These are phyloP conservation scores for Hanseniaspora occidentalis DNA, from an alignment of 805 yeast genomes.

Conservation along the genomic window DNA sequence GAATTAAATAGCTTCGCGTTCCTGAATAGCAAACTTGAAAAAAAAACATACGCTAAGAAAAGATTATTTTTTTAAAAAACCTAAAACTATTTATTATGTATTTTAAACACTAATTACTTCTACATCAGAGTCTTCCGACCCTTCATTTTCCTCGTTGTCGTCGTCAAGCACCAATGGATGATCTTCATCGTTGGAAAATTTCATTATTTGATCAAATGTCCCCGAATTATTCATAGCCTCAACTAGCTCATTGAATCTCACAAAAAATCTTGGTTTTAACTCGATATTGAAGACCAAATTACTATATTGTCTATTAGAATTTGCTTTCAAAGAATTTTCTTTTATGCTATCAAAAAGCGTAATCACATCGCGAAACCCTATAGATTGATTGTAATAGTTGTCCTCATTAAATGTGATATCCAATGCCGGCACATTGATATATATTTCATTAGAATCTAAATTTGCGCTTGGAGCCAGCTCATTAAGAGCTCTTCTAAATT, in stretches of 20 bases:
- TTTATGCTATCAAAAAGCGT: constrained; percentile 20
- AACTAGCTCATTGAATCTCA: constrained; percentile 23
- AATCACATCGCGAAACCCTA: constrained; percentile 20
- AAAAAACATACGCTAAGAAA: background rate
- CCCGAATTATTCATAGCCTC: constrained; percentile 24
- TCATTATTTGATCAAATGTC: constrained; percentile 18
- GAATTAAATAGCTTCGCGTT: background rate
- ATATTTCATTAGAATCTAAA: constrained; percentile 14
- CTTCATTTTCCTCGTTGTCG: constrained; percentile 2
- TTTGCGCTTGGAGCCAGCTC: background rate
- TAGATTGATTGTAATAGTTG: constrained; percentile 21
- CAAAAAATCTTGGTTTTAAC: constrained; percentile 21
- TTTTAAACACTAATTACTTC: constrained; percentile 2
- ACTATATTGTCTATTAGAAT: constrained; percentile 8
- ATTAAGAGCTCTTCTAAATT: background rate
- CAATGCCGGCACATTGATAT: constrained; percentile 17
- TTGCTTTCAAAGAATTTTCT: constrained; percentile 14
- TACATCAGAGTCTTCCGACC: constrained; percentile 1
- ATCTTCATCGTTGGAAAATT: constrained; percentile 21
- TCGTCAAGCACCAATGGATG: constrained; percentile 24
- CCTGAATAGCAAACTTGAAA: no score
- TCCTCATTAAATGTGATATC: constrained; percentile 23
- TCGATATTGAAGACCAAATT: constrained; percentile 11
- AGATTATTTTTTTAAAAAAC: background rate
- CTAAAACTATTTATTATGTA: background rate